These are phyloP conservation scores for Russula foetens DNA, from an alignment of 768 basidiomycete genomes.

Conservation along the genomic window DNA sequence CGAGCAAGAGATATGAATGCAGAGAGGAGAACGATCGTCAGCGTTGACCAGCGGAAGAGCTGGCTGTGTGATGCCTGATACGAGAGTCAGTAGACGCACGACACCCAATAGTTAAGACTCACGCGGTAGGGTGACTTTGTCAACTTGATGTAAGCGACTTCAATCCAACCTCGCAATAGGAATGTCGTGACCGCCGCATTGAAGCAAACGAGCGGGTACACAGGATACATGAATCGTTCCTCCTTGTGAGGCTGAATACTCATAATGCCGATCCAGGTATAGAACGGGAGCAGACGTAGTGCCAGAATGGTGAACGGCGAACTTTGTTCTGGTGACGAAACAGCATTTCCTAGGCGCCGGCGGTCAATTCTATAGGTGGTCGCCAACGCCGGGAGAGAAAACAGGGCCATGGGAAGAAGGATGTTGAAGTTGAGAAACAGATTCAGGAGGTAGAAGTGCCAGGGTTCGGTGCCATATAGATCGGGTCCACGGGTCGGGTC, in stretches of 20 bases:
- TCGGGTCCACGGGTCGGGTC: conserved; percentile 73
- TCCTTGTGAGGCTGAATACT: conserved; percentile 89
- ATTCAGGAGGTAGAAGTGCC: conserved; percentile 81
- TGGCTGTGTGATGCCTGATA: conserved; percentile 65
- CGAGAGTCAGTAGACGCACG: conserved; percentile 1
- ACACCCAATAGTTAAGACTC: conserved; percentile 24
- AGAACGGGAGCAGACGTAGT: conserved; percentile 78
- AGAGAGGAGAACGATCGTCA: conserved; percentile 57
- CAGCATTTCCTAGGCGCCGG: conserved; percentile 57
- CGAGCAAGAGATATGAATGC: conserved; percentile 70
- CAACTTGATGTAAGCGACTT: conserved; percentile 59
- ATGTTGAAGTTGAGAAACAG: conserved; percentile 93
- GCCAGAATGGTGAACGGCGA: conserved; percentile 74
- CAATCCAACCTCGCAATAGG: conserved; percentile 80
- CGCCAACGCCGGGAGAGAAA: conserved; percentile 69
- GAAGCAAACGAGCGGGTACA: conserved; percentile 85
- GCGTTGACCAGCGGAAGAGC: conserved; percentile 71
- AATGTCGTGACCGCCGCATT: conserved; percentile 89
- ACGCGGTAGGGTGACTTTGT: conserved; percentile 86
- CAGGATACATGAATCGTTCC: conserved; percentile 97
- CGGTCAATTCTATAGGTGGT: conserved; percentile 70
- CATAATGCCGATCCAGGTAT: conserved; percentile 83
- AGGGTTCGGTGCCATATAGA: conserved; percentile 88
- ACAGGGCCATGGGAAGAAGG: conserved; percentile 67
- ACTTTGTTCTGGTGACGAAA: conserved; percentile 47